Evolutionary conservation across 176 grass and related monocot species (phyloP).

Genomic region (Juncus inflexus): DNA sequence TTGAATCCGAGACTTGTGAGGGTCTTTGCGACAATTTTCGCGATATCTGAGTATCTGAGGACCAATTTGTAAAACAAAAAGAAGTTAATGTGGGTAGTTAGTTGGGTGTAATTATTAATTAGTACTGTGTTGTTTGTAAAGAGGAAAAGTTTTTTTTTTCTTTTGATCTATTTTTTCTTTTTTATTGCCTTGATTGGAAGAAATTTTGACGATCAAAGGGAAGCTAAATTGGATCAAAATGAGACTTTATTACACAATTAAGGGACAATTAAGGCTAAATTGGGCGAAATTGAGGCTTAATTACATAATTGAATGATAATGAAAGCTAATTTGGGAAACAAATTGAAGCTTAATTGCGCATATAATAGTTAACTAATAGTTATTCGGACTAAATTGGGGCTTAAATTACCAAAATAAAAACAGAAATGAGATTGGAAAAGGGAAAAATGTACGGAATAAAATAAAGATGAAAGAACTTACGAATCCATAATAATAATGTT

Average conservation of each 20-base stretch:
- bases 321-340: no score
- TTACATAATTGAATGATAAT: no score
- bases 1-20: constrained; percentile 62
- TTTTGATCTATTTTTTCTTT: no score
- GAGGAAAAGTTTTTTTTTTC: no score
- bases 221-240: not conserved
- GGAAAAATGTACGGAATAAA: not conserved
- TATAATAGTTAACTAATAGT: constrained; percentile 1
- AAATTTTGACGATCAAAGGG: not conserved
- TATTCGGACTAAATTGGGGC: not conserved
- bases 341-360: not conserved
- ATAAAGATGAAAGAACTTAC: constrained; percentile 34
- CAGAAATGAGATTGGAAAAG: not conserved
- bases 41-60: constrained; percentile 56
- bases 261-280: not conserved
- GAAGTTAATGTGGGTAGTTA: not conserved
- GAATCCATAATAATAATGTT: constrained; percentile 90
- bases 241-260: not conserved
- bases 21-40: constrained; percentile 65
- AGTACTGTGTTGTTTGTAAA: no score
- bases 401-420: not conserved
- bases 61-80: not conserved
- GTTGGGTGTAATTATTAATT: not conserved
- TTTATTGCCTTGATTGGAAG: no score
- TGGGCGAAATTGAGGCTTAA: not conserved